Conservation (phyloP, 2,329 filamentous ascomycete genomes). For the Colletotrichum plurivorum region DNA sequence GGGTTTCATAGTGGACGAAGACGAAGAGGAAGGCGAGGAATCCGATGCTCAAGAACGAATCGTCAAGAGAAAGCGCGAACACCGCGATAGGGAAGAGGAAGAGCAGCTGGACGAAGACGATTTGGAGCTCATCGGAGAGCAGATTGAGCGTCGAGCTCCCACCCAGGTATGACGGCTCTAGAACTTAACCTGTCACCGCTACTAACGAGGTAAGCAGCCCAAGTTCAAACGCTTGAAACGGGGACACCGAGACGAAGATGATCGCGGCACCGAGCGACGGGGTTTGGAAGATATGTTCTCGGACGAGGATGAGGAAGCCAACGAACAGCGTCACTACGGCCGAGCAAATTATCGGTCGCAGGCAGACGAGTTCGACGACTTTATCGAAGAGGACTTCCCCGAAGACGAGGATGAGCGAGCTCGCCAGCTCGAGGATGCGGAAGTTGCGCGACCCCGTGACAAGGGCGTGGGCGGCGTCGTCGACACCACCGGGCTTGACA, state of each 20-base stretch:
- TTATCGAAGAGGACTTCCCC: constrained; percentile 96
- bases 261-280: constrained; percentile 74
- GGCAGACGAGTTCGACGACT: constrained; percentile 90
- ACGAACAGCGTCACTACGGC: constrained; percentile 65
- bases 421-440: constrained; percentile 85
- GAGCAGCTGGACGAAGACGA: constrained; percentile 96
- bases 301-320: constrained; percentile 88
- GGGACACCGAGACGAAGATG: constrained; percentile 83
- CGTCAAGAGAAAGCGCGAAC: constrained; percentile 82
- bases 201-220: constrained; percentile 65
- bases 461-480: constrained; percentile 78
- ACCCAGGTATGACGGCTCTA: constrained; percentile 73
- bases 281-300: constrained; percentile 95
- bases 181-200: background rate
- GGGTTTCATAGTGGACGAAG: constrained; percentile 96
- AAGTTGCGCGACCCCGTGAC: constrained; percentile 86
- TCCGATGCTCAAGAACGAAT: constrained; percentile 67
- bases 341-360: constrained; percentile 70
- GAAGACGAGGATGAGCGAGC: constrained; percentile 86
- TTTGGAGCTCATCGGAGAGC: constrained; percentile 92
- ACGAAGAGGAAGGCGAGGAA: constrained; percentile 79
- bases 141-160: constrained; percentile 77
- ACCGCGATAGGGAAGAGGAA: constrained; percentile 83
- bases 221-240: constrained; percentile 98
- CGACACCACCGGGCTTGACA: constrained; percentile 88